phyloP scores from a whole-genome alignment of 1,139 yeast species.

The Debaryomycetaceae sp. region DNA sequence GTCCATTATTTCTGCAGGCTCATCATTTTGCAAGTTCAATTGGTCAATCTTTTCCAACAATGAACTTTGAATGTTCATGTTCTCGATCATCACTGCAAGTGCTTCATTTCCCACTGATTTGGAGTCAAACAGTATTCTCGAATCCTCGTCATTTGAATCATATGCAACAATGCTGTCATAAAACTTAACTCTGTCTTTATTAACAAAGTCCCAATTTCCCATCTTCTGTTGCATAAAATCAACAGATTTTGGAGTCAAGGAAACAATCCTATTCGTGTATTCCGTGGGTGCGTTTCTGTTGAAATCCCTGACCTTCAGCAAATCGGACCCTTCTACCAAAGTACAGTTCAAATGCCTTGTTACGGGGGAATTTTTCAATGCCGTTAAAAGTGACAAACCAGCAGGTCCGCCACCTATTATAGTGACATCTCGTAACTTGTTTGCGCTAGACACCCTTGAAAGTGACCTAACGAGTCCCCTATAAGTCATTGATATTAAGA shows the following conservation, averaged over 20 bases:
- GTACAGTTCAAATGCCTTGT: conserved; percentile 61
- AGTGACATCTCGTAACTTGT: conserved; percentile 60
- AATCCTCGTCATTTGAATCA: conserved; percentile 69
- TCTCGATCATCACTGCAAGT: conserved; percentile 85
- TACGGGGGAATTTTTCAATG: conserved; percentile 62
- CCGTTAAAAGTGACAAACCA: conserved; percentile 82
- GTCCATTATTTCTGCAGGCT: conserved; percentile 51
- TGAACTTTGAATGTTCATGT: conserved; percentile 75
- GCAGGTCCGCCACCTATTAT: conserved; percentile 99
- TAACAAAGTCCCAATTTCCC: conserved; percentile 74
- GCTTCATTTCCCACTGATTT: conserved; percentile 38
- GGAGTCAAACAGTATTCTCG: conserved; percentile 70
- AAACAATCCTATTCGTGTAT: conserved; percentile 78
- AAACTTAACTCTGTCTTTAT: conserved; percentile 66
- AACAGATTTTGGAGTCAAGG: conserved; percentile 79
- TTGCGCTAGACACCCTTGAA: neutral
- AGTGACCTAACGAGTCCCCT: neutral
- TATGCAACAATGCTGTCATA: conserved; percentile 83
- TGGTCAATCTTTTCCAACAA: conserved; percentile 56
- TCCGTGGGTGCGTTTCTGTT: conserved; percentile 50
- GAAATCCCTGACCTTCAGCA: conserved; percentile 54
- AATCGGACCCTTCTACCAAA: conserved; percentile 68
- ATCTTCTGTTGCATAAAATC: conserved; percentile 57
- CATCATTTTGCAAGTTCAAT: conserved; percentile 26
- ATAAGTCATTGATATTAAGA: neutral